Base-by-base conservation (phyloP, 2,329 filamentous ascomycete species). In the Claviceps sp. region DNA sequence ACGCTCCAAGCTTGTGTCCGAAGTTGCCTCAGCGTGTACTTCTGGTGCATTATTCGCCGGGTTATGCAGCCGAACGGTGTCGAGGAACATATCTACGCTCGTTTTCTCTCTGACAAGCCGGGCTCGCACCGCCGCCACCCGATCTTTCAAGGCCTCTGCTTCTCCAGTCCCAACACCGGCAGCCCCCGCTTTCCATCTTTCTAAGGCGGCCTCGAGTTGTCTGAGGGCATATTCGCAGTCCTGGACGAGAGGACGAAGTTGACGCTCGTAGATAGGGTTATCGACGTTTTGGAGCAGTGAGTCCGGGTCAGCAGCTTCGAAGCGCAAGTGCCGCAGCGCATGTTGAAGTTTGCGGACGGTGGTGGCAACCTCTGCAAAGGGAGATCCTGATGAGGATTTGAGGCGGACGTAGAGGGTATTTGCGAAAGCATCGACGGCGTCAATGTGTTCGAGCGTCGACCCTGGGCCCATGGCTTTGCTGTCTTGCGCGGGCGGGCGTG, bases 291-390 rank as follows among this genome's bases (percentile, higher is more conserved):
- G 76, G 16, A 84, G 68, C 11, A 75, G 67, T 9, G 79, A 82
- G 57, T 77, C 75, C 1, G 70, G 68, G 57, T 80, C 78, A 56
- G 76, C 72, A 41, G 74, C 72, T 65, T 83, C 80, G 56, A 73
- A 69, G 51, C 76, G 77, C 26, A 84, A 67, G 58, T 82, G 75
- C 51, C 77, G 75, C 6, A 84, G 67, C 13, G 75, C 74, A 5
- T 72, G 72, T 57, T 82, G 74, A 42, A 84, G 67, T 44, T 69
- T 69, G 51, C 73, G 73, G 41, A 82, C 72, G 38, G 73, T 72
- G 14, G 65, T 61, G 14, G 76, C 70, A 47, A 78, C 69, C 45
- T 75, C 70, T 53, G 80, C 77, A 43, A 74, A 70, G 2, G 70
- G 65, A 16, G 73, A 70, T 2, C 73, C 70, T 26, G 70, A 67